phyloP scores from a whole-genome alignment of 2,329 filamentous ascomycete genomes.

The Chaetomiaceae sp. region DNA sequence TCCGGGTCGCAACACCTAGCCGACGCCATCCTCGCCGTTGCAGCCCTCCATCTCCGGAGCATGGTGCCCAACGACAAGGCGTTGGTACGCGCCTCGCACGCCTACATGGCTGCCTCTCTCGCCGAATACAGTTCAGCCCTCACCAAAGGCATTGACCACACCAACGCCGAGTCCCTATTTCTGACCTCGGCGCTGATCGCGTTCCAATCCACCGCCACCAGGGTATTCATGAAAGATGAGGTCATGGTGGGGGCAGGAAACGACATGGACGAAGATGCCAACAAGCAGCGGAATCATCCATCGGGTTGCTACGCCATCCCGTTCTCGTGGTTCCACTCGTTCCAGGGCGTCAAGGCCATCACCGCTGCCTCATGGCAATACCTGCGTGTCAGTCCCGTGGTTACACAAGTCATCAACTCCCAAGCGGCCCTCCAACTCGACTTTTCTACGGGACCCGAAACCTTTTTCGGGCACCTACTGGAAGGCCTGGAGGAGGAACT shows the following conservation, averaged over 20 bases:
- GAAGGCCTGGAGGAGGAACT: conserved; percentile 55
- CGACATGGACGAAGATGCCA: conserved; percentile 22
- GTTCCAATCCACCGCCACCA: conserved; percentile 60
- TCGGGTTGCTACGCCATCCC: conserved; percentile 50
- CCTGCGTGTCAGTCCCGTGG: conserved; percentile 52
- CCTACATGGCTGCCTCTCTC: conserved; percentile 60
- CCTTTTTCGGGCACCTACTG: conserved; percentile 58
- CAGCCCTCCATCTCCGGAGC: conserved; percentile 58
- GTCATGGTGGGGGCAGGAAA: conserved; percentile 28
- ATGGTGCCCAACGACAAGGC: conserved; percentile 53
- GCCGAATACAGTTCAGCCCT: conserved; percentile 55
- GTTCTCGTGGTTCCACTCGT: conserved; percentile 61
- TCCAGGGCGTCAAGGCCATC: conserved; percentile 62
- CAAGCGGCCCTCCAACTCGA: conserved; percentile 59
- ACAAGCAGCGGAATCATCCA: conserved; percentile 13
- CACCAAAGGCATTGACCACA: conserved; percentile 50
- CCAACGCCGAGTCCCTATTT: conserved; percentile 60
- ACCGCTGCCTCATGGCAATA: conserved; percentile 61
- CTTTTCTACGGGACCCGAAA: conserved; percentile 46
- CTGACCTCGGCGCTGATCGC: conserved; percentile 60
- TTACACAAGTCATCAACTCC: conserved; percentile 58
- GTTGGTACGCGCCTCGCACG: conserved; percentile 58
- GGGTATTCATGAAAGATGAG: conserved; percentile 58
- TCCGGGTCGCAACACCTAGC: conserved; percentile 53
- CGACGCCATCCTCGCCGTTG: conserved; percentile 60